Conservation (phyloP, 768 basidiomycete species). For the Hebeloma cylindrosporum region DNA sequence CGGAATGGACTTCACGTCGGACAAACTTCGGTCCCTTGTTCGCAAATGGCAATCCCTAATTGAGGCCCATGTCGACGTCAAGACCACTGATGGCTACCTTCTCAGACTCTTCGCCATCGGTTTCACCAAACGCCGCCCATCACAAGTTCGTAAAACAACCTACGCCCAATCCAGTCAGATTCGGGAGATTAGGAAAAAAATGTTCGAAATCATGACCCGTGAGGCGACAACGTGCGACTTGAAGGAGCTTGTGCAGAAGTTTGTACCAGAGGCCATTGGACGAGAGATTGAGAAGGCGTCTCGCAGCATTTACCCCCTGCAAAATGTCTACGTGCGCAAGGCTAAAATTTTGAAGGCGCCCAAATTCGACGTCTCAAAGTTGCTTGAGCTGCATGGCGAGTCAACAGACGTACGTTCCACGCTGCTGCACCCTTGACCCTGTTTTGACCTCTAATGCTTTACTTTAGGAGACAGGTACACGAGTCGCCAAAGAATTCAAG, state of each 20-base stretch:
- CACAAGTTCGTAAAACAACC: constrained; percentile 98
- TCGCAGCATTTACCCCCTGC: constrained; percentile 95
- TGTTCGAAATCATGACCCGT: constrained; percentile 98
- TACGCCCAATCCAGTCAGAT: constrained; percentile 96
- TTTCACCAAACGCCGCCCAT: constrained; percentile 96
- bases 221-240: constrained; percentile 95
- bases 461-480: constrained; percentile 86
- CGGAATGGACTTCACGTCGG: constrained; percentile 99
- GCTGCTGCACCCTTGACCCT: constrained; percentile 13
- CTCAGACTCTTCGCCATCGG: constrained; percentile 98
- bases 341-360: constrained; percentile 99
- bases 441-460: constrained; percentile 1
- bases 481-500: constrained; percentile 95
- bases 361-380: constrained; percentile 93
- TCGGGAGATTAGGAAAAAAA: constrained; percentile 97
- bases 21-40: constrained; percentile 99
- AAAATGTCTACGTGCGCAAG: constrained; percentile 99
- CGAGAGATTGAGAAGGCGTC: constrained; percentile 99
- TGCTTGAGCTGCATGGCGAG: constrained; percentile 96
- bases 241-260: constrained; percentile 98
- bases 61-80: constrained; percentile 98
- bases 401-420: constrained; percentile 77
- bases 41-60: constrained; percentile 99
- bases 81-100: constrained; percentile 99
- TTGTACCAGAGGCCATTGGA: constrained; percentile 97